These are phyloP conservation scores for Nakazawaea laoshanensis DNA, from an alignment of 805 yeast genomes.

Conservation along the genomic window DNA sequence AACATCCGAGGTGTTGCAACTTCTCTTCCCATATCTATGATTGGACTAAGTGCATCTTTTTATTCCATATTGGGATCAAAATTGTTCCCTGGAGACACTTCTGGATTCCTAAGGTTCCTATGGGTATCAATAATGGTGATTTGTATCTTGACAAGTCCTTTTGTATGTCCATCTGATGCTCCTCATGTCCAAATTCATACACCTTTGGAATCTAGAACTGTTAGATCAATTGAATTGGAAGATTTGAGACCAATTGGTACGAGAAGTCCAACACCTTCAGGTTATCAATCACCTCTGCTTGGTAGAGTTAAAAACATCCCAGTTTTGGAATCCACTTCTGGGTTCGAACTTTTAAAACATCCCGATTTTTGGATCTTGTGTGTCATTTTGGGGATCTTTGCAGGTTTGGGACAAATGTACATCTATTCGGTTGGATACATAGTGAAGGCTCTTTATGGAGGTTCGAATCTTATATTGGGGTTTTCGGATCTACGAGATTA, in stretches of 20 bases:
- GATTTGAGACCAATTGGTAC: constrained; percentile 7
- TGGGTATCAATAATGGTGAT: constrained; percentile 32
- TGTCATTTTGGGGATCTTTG: constrained; percentile 40
- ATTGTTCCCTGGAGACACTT: constrained; percentile 51
- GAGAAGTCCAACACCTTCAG: constrained; percentile 6
- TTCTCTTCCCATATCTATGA: constrained; percentile 64
- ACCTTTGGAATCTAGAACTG: constrained; percentile 3
- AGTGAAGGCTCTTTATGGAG: constrained; percentile 38
- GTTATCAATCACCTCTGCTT: constrained; percentile 1
- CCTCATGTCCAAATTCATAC: too few relatives aligned
- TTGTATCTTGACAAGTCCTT: constrained; percentile 36
- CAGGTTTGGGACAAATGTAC: constrained; percentile 69
- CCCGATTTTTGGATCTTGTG: constrained; percentile 43
- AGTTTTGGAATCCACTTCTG: constrained; percentile 1
- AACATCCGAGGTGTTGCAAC: constrained; percentile 65
- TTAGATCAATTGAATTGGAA: constrained; percentile 9
- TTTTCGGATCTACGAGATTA: constrained; percentile 12
- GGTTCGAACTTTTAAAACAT: constrained; percentile 16
- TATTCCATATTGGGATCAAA: constrained; percentile 48
- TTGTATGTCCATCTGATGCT: constrained; percentile 33
- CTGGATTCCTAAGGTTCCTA: constrained; percentile 39
- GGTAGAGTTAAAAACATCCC: not conserved
- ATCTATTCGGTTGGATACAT: constrained; percentile 70
- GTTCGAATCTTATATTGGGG: constrained; percentile 12
- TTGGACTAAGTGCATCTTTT: constrained; percentile 66